Evolutionary conservation across 1,284 basidiomycete genomes (phyloP).

Genomic region (Clitocybe nebularis): DNA sequence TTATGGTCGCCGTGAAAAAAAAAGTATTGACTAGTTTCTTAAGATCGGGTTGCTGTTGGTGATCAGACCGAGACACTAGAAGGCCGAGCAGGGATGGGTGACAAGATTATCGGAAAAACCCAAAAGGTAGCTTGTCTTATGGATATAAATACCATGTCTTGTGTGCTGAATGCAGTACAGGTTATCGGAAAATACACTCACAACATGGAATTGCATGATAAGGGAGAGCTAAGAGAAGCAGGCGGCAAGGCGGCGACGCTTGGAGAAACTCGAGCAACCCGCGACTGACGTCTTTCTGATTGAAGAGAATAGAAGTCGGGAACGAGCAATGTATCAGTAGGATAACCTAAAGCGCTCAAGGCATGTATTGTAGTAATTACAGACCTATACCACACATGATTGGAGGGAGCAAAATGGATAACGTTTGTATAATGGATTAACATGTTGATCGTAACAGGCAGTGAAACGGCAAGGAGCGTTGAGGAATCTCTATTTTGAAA

Average conservation of each 20-base stretch:
- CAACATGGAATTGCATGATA: constrained; percentile 51
- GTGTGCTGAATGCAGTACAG: constrained; percentile 23
- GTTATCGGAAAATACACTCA: constrained; percentile 44
- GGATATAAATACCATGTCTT: neutral
- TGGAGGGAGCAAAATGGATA: too few species aligned
- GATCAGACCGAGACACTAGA: constrained; percentile 38
- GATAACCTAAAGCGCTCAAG: too few species aligned
- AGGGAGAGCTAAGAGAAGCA: constrained; percentile 50
- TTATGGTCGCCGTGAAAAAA: neutral
- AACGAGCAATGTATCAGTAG: neutral
- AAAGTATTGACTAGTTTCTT: neutral
- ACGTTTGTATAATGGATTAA: too few species aligned
- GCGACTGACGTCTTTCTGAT: constrained; percentile 29
- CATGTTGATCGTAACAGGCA: too few species aligned
- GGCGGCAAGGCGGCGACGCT: constrained; percentile 46
- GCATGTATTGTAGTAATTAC: too few species aligned
- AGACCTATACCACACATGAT: too few species aligned
- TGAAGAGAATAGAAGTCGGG: neutral
- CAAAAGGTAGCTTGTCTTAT: constrained; percentile 37
- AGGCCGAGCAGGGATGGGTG: constrained; percentile 39
- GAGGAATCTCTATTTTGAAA: too few species aligned
- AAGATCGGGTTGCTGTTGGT: constrained; percentile 42
- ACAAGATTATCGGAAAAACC: constrained; percentile 53
- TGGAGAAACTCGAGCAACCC: constrained; percentile 38
- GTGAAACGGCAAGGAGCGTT: too few species aligned